phyloP scores from a whole-genome alignment of 805 yeast genomes.

The Yamadazyma sp. region DNA sequence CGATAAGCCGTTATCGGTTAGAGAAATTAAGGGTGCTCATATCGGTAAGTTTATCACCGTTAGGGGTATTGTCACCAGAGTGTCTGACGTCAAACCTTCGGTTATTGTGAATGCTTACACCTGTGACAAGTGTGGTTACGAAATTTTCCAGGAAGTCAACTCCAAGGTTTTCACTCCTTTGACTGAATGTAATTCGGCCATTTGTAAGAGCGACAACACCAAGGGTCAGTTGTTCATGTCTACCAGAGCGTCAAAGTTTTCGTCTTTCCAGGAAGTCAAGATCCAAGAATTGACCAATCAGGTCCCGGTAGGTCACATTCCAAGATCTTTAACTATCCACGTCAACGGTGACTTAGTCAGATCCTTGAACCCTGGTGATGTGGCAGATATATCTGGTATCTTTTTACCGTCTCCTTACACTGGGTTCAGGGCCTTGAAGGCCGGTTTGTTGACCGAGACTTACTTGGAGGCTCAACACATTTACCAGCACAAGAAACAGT shows the following conservation, averaged over 20 bases:
- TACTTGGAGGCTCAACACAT: conserved; percentile 86
- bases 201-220: conserved; percentile 74
- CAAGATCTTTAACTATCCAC: conserved; percentile 81
- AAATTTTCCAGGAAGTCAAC: conserved; percentile 92
- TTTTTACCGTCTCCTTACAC: conserved; percentile 94
- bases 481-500: conserved; percentile 85
- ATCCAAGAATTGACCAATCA: conserved; percentile 93
- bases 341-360: conserved; percentile 92
- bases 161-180: conserved; percentile 85
- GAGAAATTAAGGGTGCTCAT: conserved; percentile 81
- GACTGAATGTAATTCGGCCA: conserved; percentile 77
- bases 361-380: conserved; percentile 87
- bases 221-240: conserved; percentile 89
- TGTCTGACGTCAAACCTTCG: conserved; percentile 93
- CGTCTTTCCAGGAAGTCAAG: conserved; percentile 92
- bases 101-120: conserved; percentile 92
- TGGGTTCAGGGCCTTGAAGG: conserved; percentile 87
- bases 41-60: conserved; percentile 88
- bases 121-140: conserved; percentile 96
- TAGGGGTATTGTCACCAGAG: conserved; percentile 92
- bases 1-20: conserved; percentile 72
- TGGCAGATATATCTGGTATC: conserved; percentile 89
- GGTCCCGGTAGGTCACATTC: conserved; percentile 98
- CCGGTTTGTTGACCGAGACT: conserved; percentile 93
- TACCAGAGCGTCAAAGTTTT: conserved; percentile 93